phyloP scores from a whole-genome alignment of 495 filamentous ascomycete species.

The Cercophora samala region DNA sequence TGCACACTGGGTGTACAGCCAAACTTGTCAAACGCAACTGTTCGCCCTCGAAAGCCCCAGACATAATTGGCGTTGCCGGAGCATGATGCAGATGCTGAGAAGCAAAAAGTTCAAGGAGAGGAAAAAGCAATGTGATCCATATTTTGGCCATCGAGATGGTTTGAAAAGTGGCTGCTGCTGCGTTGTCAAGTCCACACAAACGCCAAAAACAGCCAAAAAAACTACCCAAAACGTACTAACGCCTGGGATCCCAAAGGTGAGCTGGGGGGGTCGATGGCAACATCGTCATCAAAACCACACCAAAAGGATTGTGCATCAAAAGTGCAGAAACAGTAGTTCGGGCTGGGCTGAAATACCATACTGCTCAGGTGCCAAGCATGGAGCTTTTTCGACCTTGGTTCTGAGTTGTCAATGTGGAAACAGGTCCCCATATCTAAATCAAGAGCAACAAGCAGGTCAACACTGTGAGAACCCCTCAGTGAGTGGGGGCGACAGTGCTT shows the following conservation, averaged over 20 bases:
- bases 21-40: background rate
- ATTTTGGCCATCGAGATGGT: background rate
- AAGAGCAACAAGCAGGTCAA: slow-evolving; percentile 9
- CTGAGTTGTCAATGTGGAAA: slow-evolving; percentile 21
- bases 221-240: slow-evolving; percentile 18
- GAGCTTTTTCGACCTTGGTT: background rate
- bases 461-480: slow-evolving; percentile 6
- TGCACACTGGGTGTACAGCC: background rate
- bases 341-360: slow-evolving; percentile 19
- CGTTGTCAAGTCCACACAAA: slow-evolving; percentile 18
- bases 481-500: slow-evolving; percentile 5
- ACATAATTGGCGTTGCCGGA: background rate
- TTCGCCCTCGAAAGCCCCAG: background rate
- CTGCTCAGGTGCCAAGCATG: slow-evolving; percentile 17
- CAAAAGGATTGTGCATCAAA: background rate
- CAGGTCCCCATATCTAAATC: slow-evolving; percentile 10
- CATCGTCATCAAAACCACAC: background rate
- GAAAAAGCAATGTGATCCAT: slow-evolving; percentile 1
- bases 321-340: slow-evolving; percentile 3
- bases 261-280: slow-evolving; percentile 12
- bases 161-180: slow-evolving; percentile 7
- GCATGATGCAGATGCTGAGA: background rate
- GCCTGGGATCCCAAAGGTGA: slow-evolving; percentile 8
- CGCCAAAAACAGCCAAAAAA: background rate
- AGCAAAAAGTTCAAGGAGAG: background rate